Evolutionary conservation across 495 filamentous ascomycete genomes (phyloP), one percentile per base, ranked within the genome.

Genomic region (Annulohypoxylon nitens): DNA sequence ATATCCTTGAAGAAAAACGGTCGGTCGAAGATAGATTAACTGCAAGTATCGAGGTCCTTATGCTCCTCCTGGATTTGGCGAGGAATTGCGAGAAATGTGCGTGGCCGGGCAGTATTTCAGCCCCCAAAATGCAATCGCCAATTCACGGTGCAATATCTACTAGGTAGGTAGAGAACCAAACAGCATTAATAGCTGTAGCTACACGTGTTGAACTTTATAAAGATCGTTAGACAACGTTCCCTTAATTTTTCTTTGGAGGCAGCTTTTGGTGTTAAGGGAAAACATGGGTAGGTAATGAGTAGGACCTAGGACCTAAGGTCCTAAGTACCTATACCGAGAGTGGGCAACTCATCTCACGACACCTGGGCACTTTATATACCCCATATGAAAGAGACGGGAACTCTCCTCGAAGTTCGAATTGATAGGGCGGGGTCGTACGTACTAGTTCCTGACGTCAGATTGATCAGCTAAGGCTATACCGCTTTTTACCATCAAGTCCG

Each of bases 391-490:
- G 26, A 47, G 25, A 41, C 39, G 39, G 16, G 25, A 10, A 25
- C 3, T 58, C 36, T 20, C 18, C n/a, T 33, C 26, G 45, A 33
- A 20, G 18, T 14, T 60, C 12, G 53, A 39, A 50, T 39, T 9
- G 45, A n/a, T 10, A 47, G 45, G 34, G 43, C 33, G 55, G 55
- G 51, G 55, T 30, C 26, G 20, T 50, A 64, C 55, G 5, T 59
- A 51, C 18, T 64, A 26, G 4, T 55, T 36, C 53, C 53, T 55
- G 26, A 64, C 61, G 53, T 70, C 67, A 70, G 60, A 37, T 64
- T 70, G 67, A 58, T 58, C 50, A 47, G 30, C 60, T 23, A 23
- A 59, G 51, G 41, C 61, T 63, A 64, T 50, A 50, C 67, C 67
- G 51, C 60, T 59, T 70, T 64, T 14, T 57, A 34, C 67, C 20